These are phyloP conservation scores for Fusarium veterinarium DNA, from an alignment of 2,329 filamentous ascomycete genomes.

Conservation along the genomic window DNA sequence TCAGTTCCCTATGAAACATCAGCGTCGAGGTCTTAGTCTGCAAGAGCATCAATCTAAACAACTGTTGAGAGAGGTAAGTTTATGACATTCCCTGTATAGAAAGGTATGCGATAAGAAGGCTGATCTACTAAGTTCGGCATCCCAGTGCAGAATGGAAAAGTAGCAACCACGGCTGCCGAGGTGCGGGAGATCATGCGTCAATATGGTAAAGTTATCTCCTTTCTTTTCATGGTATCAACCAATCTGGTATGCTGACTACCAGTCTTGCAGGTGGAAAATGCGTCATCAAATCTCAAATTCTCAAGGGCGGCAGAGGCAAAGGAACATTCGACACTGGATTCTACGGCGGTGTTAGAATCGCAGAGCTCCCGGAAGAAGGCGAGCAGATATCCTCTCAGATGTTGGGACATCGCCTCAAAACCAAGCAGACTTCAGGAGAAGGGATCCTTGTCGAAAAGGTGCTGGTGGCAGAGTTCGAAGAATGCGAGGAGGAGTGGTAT, in stretches of 20 bases:
- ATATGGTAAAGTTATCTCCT: not conserved
- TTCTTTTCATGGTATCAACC: not conserved
- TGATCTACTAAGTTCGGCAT: not conserved
- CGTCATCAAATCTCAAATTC: slow-evolving; percentile 2
- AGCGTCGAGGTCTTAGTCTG: not conserved
- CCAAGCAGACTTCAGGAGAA: not conserved
- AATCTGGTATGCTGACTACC: not conserved
- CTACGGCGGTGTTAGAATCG: not conserved
- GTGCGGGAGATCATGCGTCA: not conserved
- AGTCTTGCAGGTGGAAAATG: not conserved
- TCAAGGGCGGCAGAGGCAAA: not conserved
- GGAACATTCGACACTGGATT: slow-evolving; percentile 2
- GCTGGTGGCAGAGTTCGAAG: not conserved
- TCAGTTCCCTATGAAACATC: not conserved
- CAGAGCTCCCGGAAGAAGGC: not conserved
- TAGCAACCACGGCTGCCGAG: not conserved
- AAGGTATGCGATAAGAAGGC: rapidly evolving
- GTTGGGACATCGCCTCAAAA: not conserved
- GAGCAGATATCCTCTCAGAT: not conserved
- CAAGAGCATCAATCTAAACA: slow-evolving; percentile 5
- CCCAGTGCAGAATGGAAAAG: not conserved
- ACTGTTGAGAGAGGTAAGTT: not conserved
- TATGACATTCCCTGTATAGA: not conserved
- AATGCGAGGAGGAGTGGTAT: not conserved
- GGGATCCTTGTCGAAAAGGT: not conserved